Evolutionary conservation across 495 filamentous ascomycete genomes (phyloP).

Genomic region (Neohortaea acidophila): DNA sequence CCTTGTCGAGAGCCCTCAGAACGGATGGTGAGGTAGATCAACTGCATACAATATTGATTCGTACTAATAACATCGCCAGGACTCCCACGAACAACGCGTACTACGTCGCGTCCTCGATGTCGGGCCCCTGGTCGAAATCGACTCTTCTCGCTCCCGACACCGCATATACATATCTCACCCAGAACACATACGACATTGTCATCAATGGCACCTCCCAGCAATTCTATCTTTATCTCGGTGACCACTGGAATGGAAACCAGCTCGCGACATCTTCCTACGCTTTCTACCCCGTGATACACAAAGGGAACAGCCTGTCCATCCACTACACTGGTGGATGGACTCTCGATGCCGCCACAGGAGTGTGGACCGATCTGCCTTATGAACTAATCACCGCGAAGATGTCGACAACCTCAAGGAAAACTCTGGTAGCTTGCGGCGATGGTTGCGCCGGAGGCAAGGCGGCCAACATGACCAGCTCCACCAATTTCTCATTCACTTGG

Average conservation of each 20-base stretch:
- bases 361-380: background rate
- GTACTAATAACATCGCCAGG: too few species aligned
- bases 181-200: constrained; percentile 9
- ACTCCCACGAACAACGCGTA: constrained; percentile 7
- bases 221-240: constrained; percentile 8
- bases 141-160: constrained; percentile 4
- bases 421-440: background rate
- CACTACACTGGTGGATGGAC: constrained; percentile 2
- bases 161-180: constrained; percentile 5
- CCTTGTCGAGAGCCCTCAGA: constrained; percentile 3
- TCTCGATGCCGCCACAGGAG: background rate
- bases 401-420: background rate
- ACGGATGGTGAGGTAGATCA: too few species aligned
- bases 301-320: background rate
- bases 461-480: background rate
- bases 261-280: background rate
- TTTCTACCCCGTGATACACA: constrained; percentile 1
- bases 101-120: constrained; percentile 3
- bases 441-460: background rate
- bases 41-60: too few species aligned
- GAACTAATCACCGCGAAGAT: background rate
- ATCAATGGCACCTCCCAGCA: constrained; percentile 1
- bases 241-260: constrained; percentile 4
- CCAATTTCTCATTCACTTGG: background rate
- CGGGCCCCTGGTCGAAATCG: constrained; percentile 5